Conservation (phyloP, 2,329 filamentous ascomycete species). For the Dactylellina drechsleri region DNA sequence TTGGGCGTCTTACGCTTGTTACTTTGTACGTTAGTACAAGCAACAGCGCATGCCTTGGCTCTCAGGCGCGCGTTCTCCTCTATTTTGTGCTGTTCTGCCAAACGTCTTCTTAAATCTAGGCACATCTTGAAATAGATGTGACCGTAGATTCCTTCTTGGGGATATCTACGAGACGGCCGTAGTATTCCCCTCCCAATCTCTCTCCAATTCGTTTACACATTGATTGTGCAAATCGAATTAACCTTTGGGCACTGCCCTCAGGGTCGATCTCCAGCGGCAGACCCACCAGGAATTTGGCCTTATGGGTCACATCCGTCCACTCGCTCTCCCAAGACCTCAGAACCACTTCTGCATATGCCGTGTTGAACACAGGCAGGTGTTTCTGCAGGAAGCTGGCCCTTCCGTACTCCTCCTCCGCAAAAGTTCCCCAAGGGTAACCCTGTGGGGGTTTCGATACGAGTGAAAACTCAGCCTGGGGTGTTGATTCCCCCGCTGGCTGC, state of each 20-base stretch:
- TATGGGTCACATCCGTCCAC: conserved; percentile 23
- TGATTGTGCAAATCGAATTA: conserved; percentile 32
- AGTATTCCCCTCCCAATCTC: conserved; percentile 20
- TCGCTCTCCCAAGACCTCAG: conserved; percentile 26
- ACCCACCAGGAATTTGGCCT: conserved; percentile 18
- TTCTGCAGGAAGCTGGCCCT: conserved; percentile 7
- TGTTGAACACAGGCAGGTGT: conserved; percentile 24
- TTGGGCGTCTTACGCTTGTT: conserved; percentile 11
- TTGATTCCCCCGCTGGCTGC: neutral
- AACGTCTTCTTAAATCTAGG: conserved; percentile 11
- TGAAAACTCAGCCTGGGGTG: conserved; percentile 38
- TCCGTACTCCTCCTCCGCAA: conserved; percentile 2
- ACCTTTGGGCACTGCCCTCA: conserved; percentile 9
- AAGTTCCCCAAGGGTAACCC: conserved; percentile 23
- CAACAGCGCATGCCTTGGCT: conserved; percentile 6
- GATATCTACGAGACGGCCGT: conserved; percentile 15
- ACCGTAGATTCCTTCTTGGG: conserved; percentile 38
- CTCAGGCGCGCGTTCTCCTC: conserved; percentile 1
- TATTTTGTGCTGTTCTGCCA: neutral
- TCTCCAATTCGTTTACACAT: conserved; percentile 31
- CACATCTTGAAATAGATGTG: conserved; percentile 39
- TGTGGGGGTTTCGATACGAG: conserved; percentile 25
- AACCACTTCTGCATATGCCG: conserved; percentile 20
- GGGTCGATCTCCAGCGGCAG: conserved; percentile 22
- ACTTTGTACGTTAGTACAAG: neutral